These are phyloP conservation scores for Tuctoria greenei DNA, from an alignment of 176 grass and related monocot genomes.

Conservation along the genomic window DNA sequence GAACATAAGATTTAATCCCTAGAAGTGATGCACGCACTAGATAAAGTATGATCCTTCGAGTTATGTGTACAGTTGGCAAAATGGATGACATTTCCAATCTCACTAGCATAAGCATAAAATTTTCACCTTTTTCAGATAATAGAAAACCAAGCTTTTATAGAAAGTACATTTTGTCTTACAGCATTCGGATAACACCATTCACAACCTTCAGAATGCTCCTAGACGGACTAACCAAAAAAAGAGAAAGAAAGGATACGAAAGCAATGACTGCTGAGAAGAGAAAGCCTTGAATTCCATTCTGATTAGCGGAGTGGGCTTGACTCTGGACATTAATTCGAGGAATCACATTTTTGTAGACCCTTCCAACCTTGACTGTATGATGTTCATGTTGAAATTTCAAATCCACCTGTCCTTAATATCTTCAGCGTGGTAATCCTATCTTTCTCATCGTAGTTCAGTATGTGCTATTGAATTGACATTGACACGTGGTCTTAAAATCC, in stretches of 20 bases:
- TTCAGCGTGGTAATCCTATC: neutral
- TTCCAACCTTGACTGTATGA: neutral
- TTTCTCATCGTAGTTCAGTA: neutral
- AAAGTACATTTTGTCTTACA: neutral
- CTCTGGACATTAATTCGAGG: neutral
- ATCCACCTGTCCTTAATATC: neutral
- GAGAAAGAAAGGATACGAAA: too few relatives aligned
- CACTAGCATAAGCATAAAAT: conserved; percentile 22
- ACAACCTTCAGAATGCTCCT: too few relatives aligned
- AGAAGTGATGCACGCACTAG: conserved; percentile 7
- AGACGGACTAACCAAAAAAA: too few relatives aligned
- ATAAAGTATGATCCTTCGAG: neutral
- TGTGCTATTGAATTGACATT: neutral
- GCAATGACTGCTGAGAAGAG: neutral
- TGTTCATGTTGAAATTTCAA: neutral
- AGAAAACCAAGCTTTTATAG: too few relatives aligned
- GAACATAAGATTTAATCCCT: neutral
- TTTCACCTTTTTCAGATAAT: too few relatives aligned
- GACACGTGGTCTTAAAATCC: neutral
- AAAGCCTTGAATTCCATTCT: neutral
- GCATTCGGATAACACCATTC: neutral
- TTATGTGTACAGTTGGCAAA: neutral
- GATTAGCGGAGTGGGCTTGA: neutral
- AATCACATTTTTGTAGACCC: neutral
- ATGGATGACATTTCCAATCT: neutral